A percentile compares a stretch with the other conserved stretches of the same genome.
phyloP scores from a whole-genome alignment of 1,284 basidiomycete species.

The Crocinoboletus sp. region DNA sequence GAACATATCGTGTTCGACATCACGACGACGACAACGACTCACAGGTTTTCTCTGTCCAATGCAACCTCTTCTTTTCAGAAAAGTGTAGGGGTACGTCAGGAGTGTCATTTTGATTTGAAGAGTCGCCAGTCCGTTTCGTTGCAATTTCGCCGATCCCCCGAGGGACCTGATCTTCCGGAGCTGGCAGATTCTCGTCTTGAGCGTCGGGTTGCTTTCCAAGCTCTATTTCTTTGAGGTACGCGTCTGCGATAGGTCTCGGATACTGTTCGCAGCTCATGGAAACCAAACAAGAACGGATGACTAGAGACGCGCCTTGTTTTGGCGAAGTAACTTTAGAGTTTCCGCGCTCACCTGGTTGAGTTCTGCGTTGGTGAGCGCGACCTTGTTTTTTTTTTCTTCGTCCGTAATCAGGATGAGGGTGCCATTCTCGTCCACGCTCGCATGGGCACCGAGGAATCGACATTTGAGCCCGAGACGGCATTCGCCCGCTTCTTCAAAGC shows the following conservation, averaged over 20 bases:
- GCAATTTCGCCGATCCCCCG: constrained; percentile 29
- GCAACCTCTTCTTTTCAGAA: constrained; percentile 80
- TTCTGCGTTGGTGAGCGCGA: constrained; percentile 57
- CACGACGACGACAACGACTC: constrained; percentile 26
- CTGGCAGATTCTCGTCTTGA: constrained; percentile 27
- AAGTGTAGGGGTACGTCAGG: constrained; percentile 70
- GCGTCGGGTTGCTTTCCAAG: constrained; percentile 34
- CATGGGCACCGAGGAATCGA: constrained; percentile 82
- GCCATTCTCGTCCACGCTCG: constrained; percentile 38
- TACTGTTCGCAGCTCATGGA: constrained; percentile 42
- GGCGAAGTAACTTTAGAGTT: constrained; percentile 54
- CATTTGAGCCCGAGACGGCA: constrained; percentile 91
- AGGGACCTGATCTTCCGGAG: constrained; percentile 21
- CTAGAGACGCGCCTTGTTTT: constrained; percentile 54
- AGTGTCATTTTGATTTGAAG: constrained; percentile 42
- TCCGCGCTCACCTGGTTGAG: constrained; percentile 66
- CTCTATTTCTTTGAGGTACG: constrained; percentile 64
- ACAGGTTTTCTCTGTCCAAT: constrained; percentile 90
- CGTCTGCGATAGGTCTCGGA: constrained; percentile 58
- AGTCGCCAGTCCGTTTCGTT: constrained; percentile 30
- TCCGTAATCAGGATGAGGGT: constrained; percentile 44
- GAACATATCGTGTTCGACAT: not conserved
- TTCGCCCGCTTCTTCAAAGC: constrained; percentile 69
- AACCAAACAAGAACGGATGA: not conserved
- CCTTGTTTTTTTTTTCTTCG: constrained; percentile 51